phyloP scores from a whole-genome alignment of 148 eudicot genomes.

The Chenopodium formosanum region DNA sequence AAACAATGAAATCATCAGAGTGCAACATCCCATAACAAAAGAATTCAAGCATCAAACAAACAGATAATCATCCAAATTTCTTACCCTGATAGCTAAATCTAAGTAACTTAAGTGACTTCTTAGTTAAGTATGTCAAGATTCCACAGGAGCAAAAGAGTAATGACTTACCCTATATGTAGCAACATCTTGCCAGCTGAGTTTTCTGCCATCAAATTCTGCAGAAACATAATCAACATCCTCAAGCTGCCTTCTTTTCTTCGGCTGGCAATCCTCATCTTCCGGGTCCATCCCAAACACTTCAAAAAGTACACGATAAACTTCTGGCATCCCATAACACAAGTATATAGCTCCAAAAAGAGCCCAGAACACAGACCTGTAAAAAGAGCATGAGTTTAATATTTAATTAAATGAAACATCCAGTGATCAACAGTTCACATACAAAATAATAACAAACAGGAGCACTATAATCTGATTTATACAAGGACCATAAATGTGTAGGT shows the following conservation, averaged over 20 bases:
- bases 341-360: constrained; percentile 98
- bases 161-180: constrained; percentile 77
- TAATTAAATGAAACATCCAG: not conserved
- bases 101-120: not conserved
- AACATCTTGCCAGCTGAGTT: constrained; percentile 91
- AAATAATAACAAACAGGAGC: not conserved
- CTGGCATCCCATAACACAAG: constrained; percentile 96
- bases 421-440: not conserved
- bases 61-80: not conserved
- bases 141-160: not conserved
- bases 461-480: not conserved
- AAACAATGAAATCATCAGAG: not conserved
- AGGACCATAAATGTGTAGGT: not conserved
- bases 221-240: constrained; percentile 96
- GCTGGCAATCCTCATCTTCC: constrained; percentile 97
- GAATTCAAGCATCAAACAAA: not conserved
- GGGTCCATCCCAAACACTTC: constrained; percentile 99
- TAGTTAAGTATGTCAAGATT: not conserved
- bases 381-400: constrained; percentile 1
- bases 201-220: constrained; percentile 82
- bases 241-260: constrained; percentile 88
- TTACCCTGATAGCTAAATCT: not conserved
- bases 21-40: not conserved
- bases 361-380: constrained; percentile 86
- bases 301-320: constrained; percentile 95